Base-by-base conservation (phyloP, 768 basidiomycete genomes). In the Podaxis sp. region DNA sequence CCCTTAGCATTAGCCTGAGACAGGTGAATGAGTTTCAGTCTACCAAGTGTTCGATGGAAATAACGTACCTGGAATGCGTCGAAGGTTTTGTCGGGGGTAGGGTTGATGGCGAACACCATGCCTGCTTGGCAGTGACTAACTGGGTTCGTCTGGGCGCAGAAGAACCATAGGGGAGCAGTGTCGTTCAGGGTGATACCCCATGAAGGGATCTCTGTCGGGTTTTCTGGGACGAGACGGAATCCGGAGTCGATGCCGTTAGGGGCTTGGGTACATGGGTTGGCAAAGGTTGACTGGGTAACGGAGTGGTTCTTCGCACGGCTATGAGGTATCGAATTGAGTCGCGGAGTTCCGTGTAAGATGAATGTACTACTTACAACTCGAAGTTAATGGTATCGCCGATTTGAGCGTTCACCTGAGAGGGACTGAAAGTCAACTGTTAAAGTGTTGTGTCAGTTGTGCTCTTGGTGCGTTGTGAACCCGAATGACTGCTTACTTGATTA, bases 71-170 rank as follows among this genome's bases (percentile, higher is more conserved):
- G 78, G 81, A 82, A 88, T 24, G 72, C 73, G 0, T 68, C 76
- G 64, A 82, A 85, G 54, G 72, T 78, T 75, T 82, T 84, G 22
- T 73, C 69, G 4, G 76, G 69, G 13, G 77, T 80, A 12, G 82
- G 79, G 70, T 87, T 86, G 33, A 87, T 72, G 24, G 85, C 81
- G 72, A 88, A 87, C 52, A 88, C 86, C 86, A 87, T 86, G 66
- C 86, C 86, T 4, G 52, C 28, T 36, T 74, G 62, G 70, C 86
- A 88, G 70, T 85, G 84, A 62, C 75, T 81, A 1, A 59, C 68
- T 33, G 75, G 71, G 11, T 11, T 66, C 1, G 75, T 77, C 72
- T 87, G 85, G 17, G 76, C 77, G 65, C 85, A 87, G 79, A 78
- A 85, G 79, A 87, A 86, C 86, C 86, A 88, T 26, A 86, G 71